A percentile compares a stretch with the other conserved stretches of the same genome.
Conservation (phyloP, 1,284 basidiomycete genomes). For the Apiotrichum veenhuisii region DNA sequence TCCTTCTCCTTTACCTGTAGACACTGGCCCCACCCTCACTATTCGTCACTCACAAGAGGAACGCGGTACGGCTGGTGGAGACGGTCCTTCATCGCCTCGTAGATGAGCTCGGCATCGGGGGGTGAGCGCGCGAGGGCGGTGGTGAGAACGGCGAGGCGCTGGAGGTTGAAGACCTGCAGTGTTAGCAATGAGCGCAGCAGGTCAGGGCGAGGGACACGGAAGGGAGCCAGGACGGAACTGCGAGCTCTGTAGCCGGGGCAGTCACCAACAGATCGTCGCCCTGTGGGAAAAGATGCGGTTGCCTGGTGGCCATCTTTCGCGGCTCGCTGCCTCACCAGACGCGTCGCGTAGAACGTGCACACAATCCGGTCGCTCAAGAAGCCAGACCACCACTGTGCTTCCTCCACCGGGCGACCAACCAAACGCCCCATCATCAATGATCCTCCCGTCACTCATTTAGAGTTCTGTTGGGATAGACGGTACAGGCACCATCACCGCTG, state of each 20-base stretch:
- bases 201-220: background rate
- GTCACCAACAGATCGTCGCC: background rate
- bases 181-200: background rate
- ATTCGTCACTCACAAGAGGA: conserved; percentile 55
- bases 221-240: background rate
- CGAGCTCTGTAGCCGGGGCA: background rate
- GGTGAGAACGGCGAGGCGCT: conserved; percentile 94
- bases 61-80: conserved; percentile 97
- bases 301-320: too few relatives aligned
- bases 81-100: conserved; percentile 98
- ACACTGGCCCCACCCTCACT: background rate
- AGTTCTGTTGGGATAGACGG: too few relatives aligned
- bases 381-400: too few relatives aligned
- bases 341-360: too few relatives aligned
- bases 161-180: conserved; percentile 89
- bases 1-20: too few relatives aligned
- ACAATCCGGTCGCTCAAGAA: too few relatives aligned
- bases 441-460: too few relatives aligned
- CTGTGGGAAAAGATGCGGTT: background rate
- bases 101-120: conserved; percentile 89
- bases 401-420: too few relatives aligned
- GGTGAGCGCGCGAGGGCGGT: conserved; percentile 87
- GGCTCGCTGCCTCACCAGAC: too few relatives aligned
- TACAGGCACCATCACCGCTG: too few relatives aligned
- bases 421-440: too few relatives aligned